Evolutionary conservation across 129 eudicot species (phyloP).

Genomic region (Silybum marianum): DNA sequence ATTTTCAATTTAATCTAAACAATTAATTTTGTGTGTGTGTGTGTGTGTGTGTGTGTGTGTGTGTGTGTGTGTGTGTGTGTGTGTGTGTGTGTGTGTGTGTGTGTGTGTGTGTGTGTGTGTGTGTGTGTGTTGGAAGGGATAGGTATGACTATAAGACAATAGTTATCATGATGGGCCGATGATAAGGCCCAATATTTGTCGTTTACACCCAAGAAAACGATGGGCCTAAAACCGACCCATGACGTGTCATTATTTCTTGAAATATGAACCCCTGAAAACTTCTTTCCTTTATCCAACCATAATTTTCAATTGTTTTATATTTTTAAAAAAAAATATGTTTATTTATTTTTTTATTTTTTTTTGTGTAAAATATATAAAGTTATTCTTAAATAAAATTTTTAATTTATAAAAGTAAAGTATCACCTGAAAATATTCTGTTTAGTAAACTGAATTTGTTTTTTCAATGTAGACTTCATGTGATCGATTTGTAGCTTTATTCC

Average conservation of each 20-base stretch:
- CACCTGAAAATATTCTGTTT: slow-evolving; percentile 17
- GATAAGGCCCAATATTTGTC: slow-evolving; percentile 28
- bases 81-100: too few species aligned
- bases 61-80: too few species aligned
- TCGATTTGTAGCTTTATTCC: slow-evolving; percentile 13
- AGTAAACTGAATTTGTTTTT: slow-evolving; percentile 12
- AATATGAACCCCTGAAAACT: background rate
- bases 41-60: too few species aligned
- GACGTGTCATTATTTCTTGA: slow-evolving; percentile 23
- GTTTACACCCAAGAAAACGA: slow-evolving; percentile 15
- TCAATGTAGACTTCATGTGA: slow-evolving; percentile 5
- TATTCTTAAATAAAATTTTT: too few species aligned
- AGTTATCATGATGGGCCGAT: background rate
- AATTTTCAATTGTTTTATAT: too few species aligned
- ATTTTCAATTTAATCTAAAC: too few species aligned
- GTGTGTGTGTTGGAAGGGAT: background rate
- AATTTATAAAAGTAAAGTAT: background rate
- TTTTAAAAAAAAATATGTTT: background rate
- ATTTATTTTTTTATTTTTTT: too few species aligned
- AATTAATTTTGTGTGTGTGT: too few species aligned
- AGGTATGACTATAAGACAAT: background rate
- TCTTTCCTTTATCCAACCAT: background rate
- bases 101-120: too few species aligned
- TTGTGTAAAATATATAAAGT: too few species aligned
- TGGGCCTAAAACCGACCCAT: background rate